Base-by-base conservation (phyloP, 1,284 basidiomycete genomes). In the Tilletia caries region DNA sequence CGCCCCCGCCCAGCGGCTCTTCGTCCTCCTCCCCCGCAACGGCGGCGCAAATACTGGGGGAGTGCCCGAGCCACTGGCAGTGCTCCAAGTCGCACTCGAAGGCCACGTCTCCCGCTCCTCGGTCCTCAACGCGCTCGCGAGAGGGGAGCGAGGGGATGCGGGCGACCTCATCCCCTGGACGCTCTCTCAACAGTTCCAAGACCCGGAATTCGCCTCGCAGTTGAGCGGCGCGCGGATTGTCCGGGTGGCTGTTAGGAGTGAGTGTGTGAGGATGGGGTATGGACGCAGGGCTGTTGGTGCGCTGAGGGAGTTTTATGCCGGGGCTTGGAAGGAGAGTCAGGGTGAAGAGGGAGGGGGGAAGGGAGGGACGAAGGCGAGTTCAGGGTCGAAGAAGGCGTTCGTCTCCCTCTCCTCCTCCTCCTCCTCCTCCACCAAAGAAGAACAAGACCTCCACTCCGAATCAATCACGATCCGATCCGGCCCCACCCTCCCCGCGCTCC, bases 91-190 rank as follows among this genome's bases (percentile, higher is more conserved):
- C 18, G 94, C 96, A 18, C 85, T 98, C 67, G 96, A 99, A 84
- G 96, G 96, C 8, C 91, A 91, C 79, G 95, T 99, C 74, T 91
- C 91, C 75, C 91, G 90, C 80, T 89, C 90, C 66, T 90, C 89
- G 34, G 92, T 98, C 69, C 86, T 97, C 86, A 93, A 95, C 73
- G 91, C 91, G 64, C 84, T 98, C 18, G 88, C 88, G 54, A 86
- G 92, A 64, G 93, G 93, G 15, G 86, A 90, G 77, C 87, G 92
- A 71, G 58, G 58, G 27, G 91, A 92, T 3, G 91, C 92, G 0
- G 96, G 96, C 1, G 96, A 99, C 85, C 89, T 99, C 88, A 98
- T 99, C 74, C 96, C 96, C 0, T 98, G 96, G 96, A 86, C 96
- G 29, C 87, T 99, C 44, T 90, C 92, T 48, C 93, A 95, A 83